Conservation (phyloP, 257 asterid genomes). For the Solanum commersonii region DNA sequence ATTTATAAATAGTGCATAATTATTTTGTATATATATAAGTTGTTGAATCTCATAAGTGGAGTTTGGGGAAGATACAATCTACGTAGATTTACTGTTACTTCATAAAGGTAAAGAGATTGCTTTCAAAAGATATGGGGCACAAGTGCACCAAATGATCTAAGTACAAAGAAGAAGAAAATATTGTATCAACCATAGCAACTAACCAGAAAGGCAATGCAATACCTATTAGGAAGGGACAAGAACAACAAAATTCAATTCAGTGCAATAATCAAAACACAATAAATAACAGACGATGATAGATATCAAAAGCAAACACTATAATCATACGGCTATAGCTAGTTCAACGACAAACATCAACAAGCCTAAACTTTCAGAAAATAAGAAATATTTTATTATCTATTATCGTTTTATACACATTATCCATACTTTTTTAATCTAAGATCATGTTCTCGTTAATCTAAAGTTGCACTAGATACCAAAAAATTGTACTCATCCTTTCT, state of each 20-base stretch:
- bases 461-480: neutral
- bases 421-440: fast-evolving
- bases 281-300: fast-evolving
- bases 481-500: neutral
- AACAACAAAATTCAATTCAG: neutral
- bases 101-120: fast-evolving
- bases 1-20: neutral
- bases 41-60: neutral
- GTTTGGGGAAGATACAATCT: neutral
- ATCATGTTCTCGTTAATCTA: neutral
- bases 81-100: too few relatives aligned
- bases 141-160: too few relatives aligned
- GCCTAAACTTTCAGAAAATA: neutral
- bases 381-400: too few relatives aligned
- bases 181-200: neutral
- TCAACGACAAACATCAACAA: neutral
- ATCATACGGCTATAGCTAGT: neutral
- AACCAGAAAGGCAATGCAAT: too few relatives aligned
- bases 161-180: too few relatives aligned
- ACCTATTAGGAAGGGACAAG: neutral
- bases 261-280: neutral
- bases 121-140: too few relatives aligned
- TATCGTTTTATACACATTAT: too few relatives aligned
- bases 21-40: neutral
- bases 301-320: too few relatives aligned